Conservation (phyloP, 1,284 basidiomycete species). For the Rhodotorula sp. region DNA sequence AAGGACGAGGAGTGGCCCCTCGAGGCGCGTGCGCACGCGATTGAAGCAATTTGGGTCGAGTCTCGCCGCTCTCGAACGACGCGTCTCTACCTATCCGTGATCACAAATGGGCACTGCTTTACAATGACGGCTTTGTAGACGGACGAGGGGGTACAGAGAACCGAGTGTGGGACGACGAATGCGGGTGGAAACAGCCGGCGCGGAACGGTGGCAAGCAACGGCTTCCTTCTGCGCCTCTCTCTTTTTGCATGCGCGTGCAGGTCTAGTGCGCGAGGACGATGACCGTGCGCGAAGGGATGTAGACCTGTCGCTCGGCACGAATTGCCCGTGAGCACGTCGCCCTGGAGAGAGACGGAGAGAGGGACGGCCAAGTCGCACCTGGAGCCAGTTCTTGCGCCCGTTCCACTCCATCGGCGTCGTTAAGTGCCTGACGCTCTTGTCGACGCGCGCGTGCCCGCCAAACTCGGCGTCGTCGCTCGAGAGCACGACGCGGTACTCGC, state of each 20-base stretch:
- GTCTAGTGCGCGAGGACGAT: slow-evolving; percentile 36
- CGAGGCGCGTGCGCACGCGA: too few relatives aligned
- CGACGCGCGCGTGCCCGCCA: slow-evolving; percentile 84
- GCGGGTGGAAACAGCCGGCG: neutral
- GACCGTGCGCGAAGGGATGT: slow-evolving; percentile 34
- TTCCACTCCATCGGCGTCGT: slow-evolving; percentile 93
- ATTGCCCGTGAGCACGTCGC: too few relatives aligned
- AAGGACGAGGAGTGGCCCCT: too few relatives aligned
- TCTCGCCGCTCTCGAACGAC: too few relatives aligned
- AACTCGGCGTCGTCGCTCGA: slow-evolving; percentile 82
- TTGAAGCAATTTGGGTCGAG: too few relatives aligned
- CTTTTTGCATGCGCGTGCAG: too few relatives aligned
- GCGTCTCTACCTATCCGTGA: neutral
- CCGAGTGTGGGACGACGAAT: neutral
- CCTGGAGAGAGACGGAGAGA: neutral
- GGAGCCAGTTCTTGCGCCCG: slow-evolving; percentile 79
- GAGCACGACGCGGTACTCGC: slow-evolving; percentile 81
- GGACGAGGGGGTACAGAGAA: neutral
- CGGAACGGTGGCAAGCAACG: too few relatives aligned
- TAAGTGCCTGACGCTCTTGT: slow-evolving; percentile 65
- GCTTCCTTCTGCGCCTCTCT: too few relatives aligned
- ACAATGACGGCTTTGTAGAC: neutral
- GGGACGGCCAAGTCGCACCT: slow-evolving; percentile 57
- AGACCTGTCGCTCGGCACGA: slow-evolving; percentile 16
- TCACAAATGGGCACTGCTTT: neutral